Evolutionary conservation across 1,284 basidiomycete species (phyloP), one percentile per base, ranked within the genome.

Genomic region (Pulveroboletus sp.): DNA sequence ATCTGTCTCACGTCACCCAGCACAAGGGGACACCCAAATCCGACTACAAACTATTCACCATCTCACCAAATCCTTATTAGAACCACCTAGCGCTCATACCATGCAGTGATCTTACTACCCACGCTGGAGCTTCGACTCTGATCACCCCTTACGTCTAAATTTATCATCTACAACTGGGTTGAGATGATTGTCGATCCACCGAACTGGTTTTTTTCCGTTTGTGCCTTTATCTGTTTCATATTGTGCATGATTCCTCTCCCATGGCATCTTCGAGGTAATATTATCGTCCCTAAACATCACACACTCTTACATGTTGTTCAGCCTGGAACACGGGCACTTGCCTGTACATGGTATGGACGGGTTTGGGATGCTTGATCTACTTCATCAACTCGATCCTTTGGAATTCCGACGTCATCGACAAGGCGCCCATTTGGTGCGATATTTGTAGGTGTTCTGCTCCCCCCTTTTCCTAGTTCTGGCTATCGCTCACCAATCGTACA

Each of bases 361-460:
- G 79, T 21, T 56, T 80, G 5, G 71, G 70, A 33, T 84, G 82
- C 61, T 21, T 88, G 15, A 74, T 80, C 16, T 33, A 24, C 7
- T 75, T 19, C 68, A 87, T 60, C 48, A 84, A 89, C 65, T 71
- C 80, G 8, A 59, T 84, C 4, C 65, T 84, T 13, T 90, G 86
- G 85, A 70, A 73, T 42, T 74, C 76, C 40, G 82, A 80, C 58
- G 71, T 71, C 4, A 62, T 74, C 16, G 72, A 81, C 36, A 67
- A 62, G 24, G 75, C 74, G 1, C 76, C 78, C 0, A 74, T 83
- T 2, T 90, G 84, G 83, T 90, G 88, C 63, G 88, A 67, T 10
- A 67, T 70, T 7, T 58, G 65, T 67, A 26, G 6, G 65, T 49
- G 19, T 35, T 36, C 5, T 11, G 4, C 4, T 8, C 26, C 26